phyloP scores from a whole-genome alignment of 2,329 filamentous ascomycete genomes.

The Emericellopsis atlantica region DNA sequence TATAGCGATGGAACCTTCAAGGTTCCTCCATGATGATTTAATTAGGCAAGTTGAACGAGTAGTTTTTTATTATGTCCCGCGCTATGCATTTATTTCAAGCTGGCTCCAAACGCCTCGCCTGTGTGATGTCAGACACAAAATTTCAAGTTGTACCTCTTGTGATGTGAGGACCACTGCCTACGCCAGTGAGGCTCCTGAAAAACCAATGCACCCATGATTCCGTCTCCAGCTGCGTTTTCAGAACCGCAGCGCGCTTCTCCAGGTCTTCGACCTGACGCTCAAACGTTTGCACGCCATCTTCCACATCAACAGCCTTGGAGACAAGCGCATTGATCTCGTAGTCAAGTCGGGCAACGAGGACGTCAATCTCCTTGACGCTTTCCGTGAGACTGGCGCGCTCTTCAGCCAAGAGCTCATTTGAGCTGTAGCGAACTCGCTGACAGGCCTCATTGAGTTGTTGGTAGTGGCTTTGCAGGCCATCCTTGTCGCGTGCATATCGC shows the following conservation, averaged over 20 bases:
- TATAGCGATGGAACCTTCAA: not conserved
- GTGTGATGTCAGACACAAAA: too few relatives aligned
- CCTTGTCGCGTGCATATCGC: constrained; percentile 47
- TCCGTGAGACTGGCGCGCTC: constrained; percentile 60
- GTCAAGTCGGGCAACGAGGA: constrained; percentile 72
- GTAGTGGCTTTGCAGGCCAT: constrained; percentile 55
- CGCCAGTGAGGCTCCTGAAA: constrained; percentile 46
- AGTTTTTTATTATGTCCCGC: too few relatives aligned
- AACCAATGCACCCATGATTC: constrained; percentile 55
- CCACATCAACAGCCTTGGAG: constrained; percentile 74
- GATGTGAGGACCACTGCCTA: constrained; percentile 48
- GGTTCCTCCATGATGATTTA: too few relatives aligned
- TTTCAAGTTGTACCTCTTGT: constrained; percentile 7
- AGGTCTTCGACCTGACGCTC: constrained; percentile 65
- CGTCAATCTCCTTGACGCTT: constrained; percentile 65
- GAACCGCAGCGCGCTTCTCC: constrained; percentile 48
- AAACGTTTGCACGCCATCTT: constrained; percentile 69
- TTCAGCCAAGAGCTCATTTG: constrained; percentile 55
- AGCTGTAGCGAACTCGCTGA: constrained; percentile 51
- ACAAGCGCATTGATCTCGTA: constrained; percentile 80
- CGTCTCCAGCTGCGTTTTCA: constrained; percentile 50
- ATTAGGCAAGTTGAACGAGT: too few relatives aligned
- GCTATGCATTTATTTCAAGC: too few relatives aligned
- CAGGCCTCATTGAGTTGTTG: constrained; percentile 59
- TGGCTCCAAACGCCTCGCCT: too few relatives aligned